These are phyloP conservation scores for Warburgia ugandensis DNA, from an alignment of 164 flowering plant genomes.

Conservation along the genomic window DNA sequence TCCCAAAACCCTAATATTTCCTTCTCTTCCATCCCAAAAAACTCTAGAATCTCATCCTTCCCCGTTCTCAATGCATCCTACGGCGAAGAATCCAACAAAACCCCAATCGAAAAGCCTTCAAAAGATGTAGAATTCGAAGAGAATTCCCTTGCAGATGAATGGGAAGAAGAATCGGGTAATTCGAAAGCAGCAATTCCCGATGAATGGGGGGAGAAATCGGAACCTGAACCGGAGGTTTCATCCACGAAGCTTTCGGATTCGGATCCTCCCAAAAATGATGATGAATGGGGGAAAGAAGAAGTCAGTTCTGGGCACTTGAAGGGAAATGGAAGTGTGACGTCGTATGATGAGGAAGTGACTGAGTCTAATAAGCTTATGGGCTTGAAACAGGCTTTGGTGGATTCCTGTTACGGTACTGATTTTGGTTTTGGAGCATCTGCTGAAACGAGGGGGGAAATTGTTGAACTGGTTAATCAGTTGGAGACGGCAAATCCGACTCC, in stretches of 20 bases:
- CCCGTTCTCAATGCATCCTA: conserved; percentile 10
- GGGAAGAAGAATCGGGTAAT: neutral
- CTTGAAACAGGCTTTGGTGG: conserved; percentile 71
- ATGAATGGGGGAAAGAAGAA: conserved; percentile 62
- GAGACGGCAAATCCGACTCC: conserved; percentile 75
- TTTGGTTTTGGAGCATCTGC: conserved; percentile 59
- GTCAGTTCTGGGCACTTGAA: conserved; percentile 8
- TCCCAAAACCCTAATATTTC: conserved; percentile 6
- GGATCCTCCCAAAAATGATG: conserved; percentile 65
- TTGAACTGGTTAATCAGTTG: conserved; percentile 72
- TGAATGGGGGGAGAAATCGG: conserved; percentile 78
- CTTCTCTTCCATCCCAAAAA: conserved; percentile 2
- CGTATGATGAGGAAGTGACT: neutral
- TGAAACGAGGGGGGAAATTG: conserved; percentile 78
- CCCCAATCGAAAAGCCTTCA: neutral
- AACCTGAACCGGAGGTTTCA: conserved; percentile 32
- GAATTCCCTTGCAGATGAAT: neutral
- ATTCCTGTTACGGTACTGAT: conserved; percentile 73
- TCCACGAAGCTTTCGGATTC: conserved; percentile 31
- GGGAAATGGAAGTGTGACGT: conserved; percentile 21
- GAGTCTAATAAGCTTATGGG: conserved; percentile 30
- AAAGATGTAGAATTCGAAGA: conserved; percentile 1
- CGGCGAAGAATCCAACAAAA: conserved; percentile 1
- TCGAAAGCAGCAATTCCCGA: too few species aligned
- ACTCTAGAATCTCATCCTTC: conserved; percentile 9